A percentile compares a stretch with the other conserved stretches of the same genome.
Conservation (phyloP, 257 asterid species). For the Sherardia arvensis region DNA sequence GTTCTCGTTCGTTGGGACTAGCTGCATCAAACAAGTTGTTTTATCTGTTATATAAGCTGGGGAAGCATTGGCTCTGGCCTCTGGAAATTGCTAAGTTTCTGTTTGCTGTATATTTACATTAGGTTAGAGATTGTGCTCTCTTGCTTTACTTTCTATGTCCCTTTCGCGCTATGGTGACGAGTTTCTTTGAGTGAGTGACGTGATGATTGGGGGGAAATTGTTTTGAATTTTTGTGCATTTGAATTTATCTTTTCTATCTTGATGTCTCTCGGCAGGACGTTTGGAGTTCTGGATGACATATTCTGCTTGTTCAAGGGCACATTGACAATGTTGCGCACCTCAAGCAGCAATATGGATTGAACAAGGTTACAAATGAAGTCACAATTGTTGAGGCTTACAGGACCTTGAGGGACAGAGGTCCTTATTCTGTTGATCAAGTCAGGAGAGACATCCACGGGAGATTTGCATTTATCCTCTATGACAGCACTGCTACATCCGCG, state of each 20-base stretch:
- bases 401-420: slow-evolving; percentile 93
- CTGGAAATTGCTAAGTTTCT: too few species aligned
- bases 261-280: slow-evolving; percentile 34
- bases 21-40: too few species aligned
- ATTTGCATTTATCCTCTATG: slow-evolving; percentile 69
- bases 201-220: not conserved
- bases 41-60: too few species aligned
- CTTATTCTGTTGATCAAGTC: slow-evolving; percentile 90
- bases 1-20: too few species aligned
- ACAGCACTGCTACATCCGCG: slow-evolving; percentile 42
- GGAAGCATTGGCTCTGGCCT: too few species aligned
- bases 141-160: too few species aligned
- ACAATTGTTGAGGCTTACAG: slow-evolving; percentile 88
- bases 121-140: not conserved
- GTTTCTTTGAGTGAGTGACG: not conserved
- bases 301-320: slow-evolving; percentile 96
- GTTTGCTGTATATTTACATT: not conserved
- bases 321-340: slow-evolving; percentile 80
- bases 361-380: slow-evolving; percentile 79
- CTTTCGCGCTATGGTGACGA: too few species aligned
- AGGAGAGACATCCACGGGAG: slow-evolving; percentile 82
- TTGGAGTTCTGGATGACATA: slow-evolving; percentile 80
- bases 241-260: not conserved
- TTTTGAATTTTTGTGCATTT: slow-evolving; percentile 1
- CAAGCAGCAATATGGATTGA: slow-evolving; percentile 89